These are phyloP conservation scores for Chalara sp. DNA, from an alignment of 2,329 filamentous ascomycete species.

Conservation along the genomic window DNA sequence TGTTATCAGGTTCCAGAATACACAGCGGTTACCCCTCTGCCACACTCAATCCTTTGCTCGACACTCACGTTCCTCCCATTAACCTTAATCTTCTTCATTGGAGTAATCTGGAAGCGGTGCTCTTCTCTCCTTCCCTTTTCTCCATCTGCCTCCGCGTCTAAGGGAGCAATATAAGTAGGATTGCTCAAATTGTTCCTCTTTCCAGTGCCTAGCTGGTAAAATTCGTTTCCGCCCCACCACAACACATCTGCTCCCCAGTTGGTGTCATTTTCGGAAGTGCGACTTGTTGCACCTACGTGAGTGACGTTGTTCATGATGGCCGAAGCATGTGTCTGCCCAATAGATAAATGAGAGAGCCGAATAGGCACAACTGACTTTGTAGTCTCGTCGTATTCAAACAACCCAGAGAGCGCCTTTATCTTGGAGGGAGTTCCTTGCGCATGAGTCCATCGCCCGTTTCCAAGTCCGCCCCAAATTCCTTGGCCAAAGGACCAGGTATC, in stretches of 20 bases:
- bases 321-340: slow-evolving; percentile 74
- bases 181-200: slow-evolving; percentile 73
- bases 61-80: slow-evolving; percentile 65
- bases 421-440: slow-evolving; percentile 71
- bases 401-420: slow-evolving; percentile 73
- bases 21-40: slow-evolving; percentile 72
- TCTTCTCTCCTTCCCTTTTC: slow-evolving; percentile 57
- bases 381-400: slow-evolving; percentile 82
- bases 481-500: slow-evolving; percentile 86
- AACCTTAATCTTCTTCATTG: slow-evolving; percentile 61
- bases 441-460: slow-evolving; percentile 85
- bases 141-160: slow-evolving; percentile 59
- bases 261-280: slow-evolving; percentile 57
- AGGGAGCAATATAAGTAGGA: slow-evolving; percentile 71
- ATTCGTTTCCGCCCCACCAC: slow-evolving; percentile 93
- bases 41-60: slow-evolving; percentile 86
- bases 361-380: slow-evolving; percentile 67
- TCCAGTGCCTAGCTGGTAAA: slow-evolving; percentile 87
- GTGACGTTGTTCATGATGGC: slow-evolving; percentile 81
- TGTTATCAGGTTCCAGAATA: slow-evolving; percentile 51
- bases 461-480: slow-evolving; percentile 77
- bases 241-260: slow-evolving; percentile 86
- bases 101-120: slow-evolving; percentile 76
- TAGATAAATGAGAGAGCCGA: slow-evolving; percentile 62
- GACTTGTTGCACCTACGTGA: slow-evolving; percentile 40